phyloP scores from a whole-genome alignment of 176 grass and related monocot genomes.

The Carex pumila region DNA sequence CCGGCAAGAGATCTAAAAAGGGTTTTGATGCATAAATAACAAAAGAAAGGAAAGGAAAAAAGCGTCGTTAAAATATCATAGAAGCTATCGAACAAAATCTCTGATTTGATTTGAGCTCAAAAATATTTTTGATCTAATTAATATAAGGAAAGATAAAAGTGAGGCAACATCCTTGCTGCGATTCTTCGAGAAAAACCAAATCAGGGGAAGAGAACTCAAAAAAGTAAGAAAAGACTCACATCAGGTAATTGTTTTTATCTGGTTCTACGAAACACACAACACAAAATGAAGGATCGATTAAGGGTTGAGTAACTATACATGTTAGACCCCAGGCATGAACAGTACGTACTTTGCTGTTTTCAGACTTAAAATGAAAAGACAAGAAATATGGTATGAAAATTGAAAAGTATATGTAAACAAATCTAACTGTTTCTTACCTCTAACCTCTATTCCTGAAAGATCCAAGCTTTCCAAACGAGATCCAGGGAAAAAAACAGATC shows the following conservation, averaged over 20 bases:
- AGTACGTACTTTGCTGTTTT: not conserved
- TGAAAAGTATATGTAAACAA: not conserved
- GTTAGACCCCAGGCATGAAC: not conserved
- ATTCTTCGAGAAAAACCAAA: slow-evolving; percentile 1
- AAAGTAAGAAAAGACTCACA: not conserved
- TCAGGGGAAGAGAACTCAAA: slow-evolving; percentile 9
- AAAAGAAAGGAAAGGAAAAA: slow-evolving; percentile 1
- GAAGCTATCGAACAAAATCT: not conserved
- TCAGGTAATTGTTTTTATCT: not conserved
- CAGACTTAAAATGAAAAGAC: not conserved
- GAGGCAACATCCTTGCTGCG: not conserved
- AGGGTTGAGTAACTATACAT: not conserved
- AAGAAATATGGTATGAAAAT: not conserved
- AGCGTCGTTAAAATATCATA: not conserved
- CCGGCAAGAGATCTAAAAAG: slow-evolving; percentile 27
- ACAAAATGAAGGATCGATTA: not conserved
- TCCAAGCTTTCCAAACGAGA: slow-evolving; percentile 15
- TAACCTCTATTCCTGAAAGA: not conserved
- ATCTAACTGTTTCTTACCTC: slow-evolving; percentile 7
- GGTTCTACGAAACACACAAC: not conserved
- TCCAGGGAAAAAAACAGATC: slow-evolving; percentile 22
- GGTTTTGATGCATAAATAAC: slow-evolving; percentile 56
- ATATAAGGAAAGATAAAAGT: slow-evolving; percentile 15
- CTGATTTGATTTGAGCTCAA: slow-evolving; percentile 1
- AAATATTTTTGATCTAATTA: not conserved